A percentile compares a stretch with the other conserved stretches of the same genome.
Evolutionary conservation across 495 filamentous ascomycete genomes (phyloP).

Genomic region (Aspergillus affinis): DNA sequence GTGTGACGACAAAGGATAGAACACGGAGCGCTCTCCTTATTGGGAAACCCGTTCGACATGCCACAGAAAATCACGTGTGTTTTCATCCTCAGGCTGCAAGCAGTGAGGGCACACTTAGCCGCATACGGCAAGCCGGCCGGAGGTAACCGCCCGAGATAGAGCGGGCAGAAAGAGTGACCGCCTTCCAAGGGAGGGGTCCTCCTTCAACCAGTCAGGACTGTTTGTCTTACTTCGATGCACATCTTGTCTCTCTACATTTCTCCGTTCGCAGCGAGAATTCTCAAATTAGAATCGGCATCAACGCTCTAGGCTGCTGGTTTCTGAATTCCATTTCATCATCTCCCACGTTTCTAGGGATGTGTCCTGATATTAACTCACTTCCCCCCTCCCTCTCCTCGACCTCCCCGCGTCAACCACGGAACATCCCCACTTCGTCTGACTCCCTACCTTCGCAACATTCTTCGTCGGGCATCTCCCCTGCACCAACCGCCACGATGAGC

Average conservation of each 20-base stretch:
- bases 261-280: slow-evolving; percentile 7
- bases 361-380: slow-evolving; percentile 75
- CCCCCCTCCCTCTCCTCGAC: slow-evolving; percentile 59
- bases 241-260: not conserved
- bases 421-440: slow-evolving; percentile 22
- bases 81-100: not conserved
- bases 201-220: not conserved
- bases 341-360: slow-evolving; percentile 37
- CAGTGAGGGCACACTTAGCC: not conserved
- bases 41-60: too few species aligned
- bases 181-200: not conserved
- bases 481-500: slow-evolving; percentile 29
- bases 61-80: too few species aligned
- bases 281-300: not conserved
- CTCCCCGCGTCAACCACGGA: slow-evolving; percentile 36
- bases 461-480: slow-evolving; percentile 23
- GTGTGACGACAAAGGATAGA: too few species aligned
- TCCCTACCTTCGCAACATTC: slow-evolving; percentile 12
- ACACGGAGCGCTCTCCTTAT: too few species aligned
- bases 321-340: too few species aligned
- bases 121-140: not conserved
- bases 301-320: not conserved
- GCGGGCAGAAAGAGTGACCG: not conserved
- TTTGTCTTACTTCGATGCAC: not conserved
- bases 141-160: not conserved